Evolutionary conservation across 1,139 yeast species (phyloP), one percentile per base, ranked within the genome.

Genomic region (Candida neerlandica): DNA sequence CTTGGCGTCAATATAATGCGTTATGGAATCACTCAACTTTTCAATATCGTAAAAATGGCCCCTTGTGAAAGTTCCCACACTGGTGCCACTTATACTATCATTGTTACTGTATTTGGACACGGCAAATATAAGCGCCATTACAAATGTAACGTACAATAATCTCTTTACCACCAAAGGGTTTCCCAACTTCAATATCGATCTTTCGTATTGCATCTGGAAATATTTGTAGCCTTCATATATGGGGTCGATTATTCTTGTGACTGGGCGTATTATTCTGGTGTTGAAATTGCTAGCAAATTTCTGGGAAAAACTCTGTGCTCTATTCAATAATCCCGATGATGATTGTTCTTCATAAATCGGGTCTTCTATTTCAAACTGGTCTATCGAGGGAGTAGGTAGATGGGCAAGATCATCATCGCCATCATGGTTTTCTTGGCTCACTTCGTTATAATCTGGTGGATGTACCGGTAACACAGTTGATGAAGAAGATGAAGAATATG

Each of bases 131-230:
- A 86, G 61, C 0, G 73, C 53, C 33, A 90, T 81, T 55, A 90
- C 80, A 46, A 85, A 64, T 3, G 84, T 61, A 16, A 92, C 87
- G 59, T 89, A 90, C 5, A 89, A 64, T 33, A 91, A 73, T 42
- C 98, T 74, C 57, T 87, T 87, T 35, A 91, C 83, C 48, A 94
- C 88, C 49, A 92, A 70, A 1, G 97, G 97, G 63, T 92, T 91
- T 9, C 97, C 97, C 29, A 89, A 58, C 55, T 81, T 80, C 38
- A 85, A 75, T 23, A 92, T 69, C 38, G 76, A 66, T 39, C 70
- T 68, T 57, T 91, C 96, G 49, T 83, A 72, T 43, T 75, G 75
- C 42, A 69, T 59, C 50, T 70, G 70, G 34, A 79, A 52, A 48
- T 66, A 74, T 45, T 69, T 67, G 63, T 83, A 82, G 0, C 82